Conservation (phyloP, 192 early-diverging fungal genomes). For the Rhizophlyctis rosea region DNA sequence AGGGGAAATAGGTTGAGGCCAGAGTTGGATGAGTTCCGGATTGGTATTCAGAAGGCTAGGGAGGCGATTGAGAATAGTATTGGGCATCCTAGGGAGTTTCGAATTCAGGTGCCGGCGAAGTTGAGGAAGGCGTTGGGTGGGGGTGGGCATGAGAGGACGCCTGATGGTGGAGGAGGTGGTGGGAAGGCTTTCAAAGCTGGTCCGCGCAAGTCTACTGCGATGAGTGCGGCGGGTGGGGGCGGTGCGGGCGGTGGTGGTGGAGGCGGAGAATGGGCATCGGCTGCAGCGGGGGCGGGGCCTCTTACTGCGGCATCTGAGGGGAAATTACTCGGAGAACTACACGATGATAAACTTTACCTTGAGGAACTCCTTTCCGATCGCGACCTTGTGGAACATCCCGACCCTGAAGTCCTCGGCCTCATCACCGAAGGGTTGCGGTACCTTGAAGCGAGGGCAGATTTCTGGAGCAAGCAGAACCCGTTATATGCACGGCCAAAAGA, state of each 20-base stretch:
- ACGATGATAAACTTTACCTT: conserved; percentile 53
- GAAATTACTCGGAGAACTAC: conserved; percentile 52
- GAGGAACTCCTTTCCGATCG: conserved; percentile 37
- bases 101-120: conserved; percentile 19
- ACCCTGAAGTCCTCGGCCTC: conserved; percentile 41
- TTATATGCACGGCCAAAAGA: conserved; percentile 50
- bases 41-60: conserved; percentile 60
- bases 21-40: conserved; percentile 57
- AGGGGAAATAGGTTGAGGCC: conserved; percentile 53
- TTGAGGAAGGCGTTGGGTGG: conserved; percentile 23
- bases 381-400: conserved; percentile 51
- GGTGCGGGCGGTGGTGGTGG: conserved; percentile 1
- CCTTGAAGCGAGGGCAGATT: conserved; percentile 46
- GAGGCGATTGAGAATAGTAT: conserved; percentile 64
- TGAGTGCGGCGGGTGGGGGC: conserved; percentile 13
- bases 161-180: conserved; percentile 12
- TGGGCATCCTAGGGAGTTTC: conserved; percentile 34
- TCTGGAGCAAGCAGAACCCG: conserved; percentile 62
- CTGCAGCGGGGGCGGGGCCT: not conserved
- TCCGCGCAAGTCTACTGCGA: not conserved
- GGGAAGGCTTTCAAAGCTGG: not conserved
- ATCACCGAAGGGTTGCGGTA: conserved; percentile 52
- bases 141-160: conserved; percentile 18
- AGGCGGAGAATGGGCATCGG: conserved; percentile 8
- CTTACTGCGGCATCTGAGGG: conserved; percentile 41